These are phyloP conservation scores for Pseudoturritis turrita DNA, from an alignment of 345 rosid species.

Conservation along the genomic window DNA sequence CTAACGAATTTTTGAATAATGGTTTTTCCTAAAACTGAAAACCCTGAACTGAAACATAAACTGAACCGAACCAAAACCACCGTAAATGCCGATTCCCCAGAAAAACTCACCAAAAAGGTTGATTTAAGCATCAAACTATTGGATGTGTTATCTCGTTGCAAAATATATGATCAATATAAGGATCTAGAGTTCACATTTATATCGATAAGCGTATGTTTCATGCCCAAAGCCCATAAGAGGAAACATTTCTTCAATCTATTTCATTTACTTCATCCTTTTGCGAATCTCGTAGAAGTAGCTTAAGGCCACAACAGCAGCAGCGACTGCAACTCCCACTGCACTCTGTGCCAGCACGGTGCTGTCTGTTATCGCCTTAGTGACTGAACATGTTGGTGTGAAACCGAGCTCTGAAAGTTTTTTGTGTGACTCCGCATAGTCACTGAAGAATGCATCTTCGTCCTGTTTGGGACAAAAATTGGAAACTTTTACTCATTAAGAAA, in stretches of 20 bases:
- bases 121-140: no score
- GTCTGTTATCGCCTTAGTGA: constrained; percentile 38
- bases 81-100: no score
- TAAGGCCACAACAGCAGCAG: constrained; percentile 70
- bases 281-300: constrained; percentile 68
- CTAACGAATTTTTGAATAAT: no score
- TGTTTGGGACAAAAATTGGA: neutral
- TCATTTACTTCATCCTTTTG: constrained; percentile 48
- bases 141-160: neutral
- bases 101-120: no score
- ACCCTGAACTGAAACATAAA: neutral
- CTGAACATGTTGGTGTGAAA: constrained; percentile 46
- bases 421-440: constrained; percentile 67
- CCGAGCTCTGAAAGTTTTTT: constrained; percentile 90
- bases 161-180: neutral
- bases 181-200: neutral
- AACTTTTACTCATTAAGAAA: neutral
- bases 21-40: no score
- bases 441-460: constrained; percentile 82
- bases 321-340: constrained; percentile 65
- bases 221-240: no score
- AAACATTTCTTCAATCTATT: neutral
- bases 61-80: neutral
- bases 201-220: neutral
- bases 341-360: constrained; percentile 53